Percentiles rank a stretch among this genome's conserved stretches.
phyloP scores from a whole-genome alignment of 2,329 filamentous ascomycete species.

The Drechslerella coelobrocha region DNA sequence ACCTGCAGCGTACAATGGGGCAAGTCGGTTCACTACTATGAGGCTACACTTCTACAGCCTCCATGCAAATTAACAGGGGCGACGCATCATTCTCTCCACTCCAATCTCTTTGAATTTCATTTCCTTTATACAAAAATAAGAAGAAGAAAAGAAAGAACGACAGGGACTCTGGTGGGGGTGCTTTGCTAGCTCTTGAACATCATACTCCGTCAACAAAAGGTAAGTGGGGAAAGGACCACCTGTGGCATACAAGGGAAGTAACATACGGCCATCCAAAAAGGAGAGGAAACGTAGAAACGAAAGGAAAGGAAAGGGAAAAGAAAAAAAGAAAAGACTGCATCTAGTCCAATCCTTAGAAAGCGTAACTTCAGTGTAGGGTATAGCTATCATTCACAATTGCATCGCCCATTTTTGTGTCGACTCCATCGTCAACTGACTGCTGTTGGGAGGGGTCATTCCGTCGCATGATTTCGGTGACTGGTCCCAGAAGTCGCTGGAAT shows the following conservation, averaged over 20 bases:
- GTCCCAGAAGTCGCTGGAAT: constrained; percentile 89
- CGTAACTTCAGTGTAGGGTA: constrained; percentile 57
- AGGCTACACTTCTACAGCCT: too few relatives aligned
- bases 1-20: too few relatives aligned
- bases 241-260: constrained; percentile 15
- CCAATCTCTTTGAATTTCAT: constrained; percentile 41
- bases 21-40: background rate
- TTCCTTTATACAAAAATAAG: constrained; percentile 38
- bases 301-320: constrained; percentile 22
- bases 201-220: constrained; percentile 33
- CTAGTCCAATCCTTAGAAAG: constrained; percentile 13
- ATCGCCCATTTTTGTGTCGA: constrained; percentile 67
- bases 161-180: constrained; percentile 23
- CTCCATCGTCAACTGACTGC: constrained; percentile 60
- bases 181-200: constrained; percentile 33
- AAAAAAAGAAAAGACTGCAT: constrained; percentile 8
- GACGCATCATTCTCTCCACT: constrained; percentile 5
- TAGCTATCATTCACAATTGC: constrained; percentile 59
- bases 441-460: constrained; percentile 67
- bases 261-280: constrained; percentile 6
- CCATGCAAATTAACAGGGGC: too few relatives aligned
- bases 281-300: constrained; percentile 31
- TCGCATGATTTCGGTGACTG: constrained; percentile 93
- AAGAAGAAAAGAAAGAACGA: constrained; percentile 26
- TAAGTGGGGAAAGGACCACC: constrained; percentile 17